These are phyloP conservation scores for Hysterium pulicare DNA, from an alignment of 2,329 filamentous ascomycete species.

Conservation along the genomic window DNA sequence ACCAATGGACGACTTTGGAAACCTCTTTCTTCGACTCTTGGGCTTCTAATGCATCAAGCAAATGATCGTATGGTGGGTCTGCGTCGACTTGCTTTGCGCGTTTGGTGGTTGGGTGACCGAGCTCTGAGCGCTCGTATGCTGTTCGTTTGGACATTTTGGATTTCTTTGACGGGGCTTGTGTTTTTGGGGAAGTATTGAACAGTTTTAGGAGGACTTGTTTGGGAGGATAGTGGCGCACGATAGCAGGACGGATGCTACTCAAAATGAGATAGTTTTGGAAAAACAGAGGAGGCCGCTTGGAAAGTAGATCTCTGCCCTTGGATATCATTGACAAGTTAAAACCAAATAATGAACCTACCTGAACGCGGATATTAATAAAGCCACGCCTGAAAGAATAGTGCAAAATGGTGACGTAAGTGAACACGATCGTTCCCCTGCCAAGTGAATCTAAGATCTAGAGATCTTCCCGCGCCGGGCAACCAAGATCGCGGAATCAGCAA, in stretches of 20 bases:
- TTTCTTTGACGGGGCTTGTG: constrained; percentile 7
- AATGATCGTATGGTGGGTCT: constrained; percentile 42
- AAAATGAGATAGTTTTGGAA: not conserved
- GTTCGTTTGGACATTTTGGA: constrained; percentile 28
- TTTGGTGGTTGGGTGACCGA: constrained; percentile 46
- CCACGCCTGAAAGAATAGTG: not conserved
- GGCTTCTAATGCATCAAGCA: constrained; percentile 38
- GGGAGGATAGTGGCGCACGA: not conserved
- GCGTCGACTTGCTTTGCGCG: constrained; percentile 49
- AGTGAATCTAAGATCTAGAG: not conserved
- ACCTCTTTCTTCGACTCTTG: constrained; percentile 39
- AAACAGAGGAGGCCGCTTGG: not conserved
- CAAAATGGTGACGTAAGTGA: not conserved
- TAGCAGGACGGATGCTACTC: not conserved
- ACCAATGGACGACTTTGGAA: constrained; percentile 49
- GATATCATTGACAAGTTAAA: not conserved
- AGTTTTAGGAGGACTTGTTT: not conserved
- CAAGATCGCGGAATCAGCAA: not conserved
- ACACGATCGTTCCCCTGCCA: not conserved
- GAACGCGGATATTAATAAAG: not conserved
- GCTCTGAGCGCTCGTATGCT: constrained; percentile 28
- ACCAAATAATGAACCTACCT: not conserved
- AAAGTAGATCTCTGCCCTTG: not conserved
- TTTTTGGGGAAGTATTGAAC: not conserved
- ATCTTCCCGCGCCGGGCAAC: not conserved